These are phyloP conservation scores for Ramaria sp. DNA, from an alignment of 768 basidiomycete species.

Conservation along the genomic window DNA sequence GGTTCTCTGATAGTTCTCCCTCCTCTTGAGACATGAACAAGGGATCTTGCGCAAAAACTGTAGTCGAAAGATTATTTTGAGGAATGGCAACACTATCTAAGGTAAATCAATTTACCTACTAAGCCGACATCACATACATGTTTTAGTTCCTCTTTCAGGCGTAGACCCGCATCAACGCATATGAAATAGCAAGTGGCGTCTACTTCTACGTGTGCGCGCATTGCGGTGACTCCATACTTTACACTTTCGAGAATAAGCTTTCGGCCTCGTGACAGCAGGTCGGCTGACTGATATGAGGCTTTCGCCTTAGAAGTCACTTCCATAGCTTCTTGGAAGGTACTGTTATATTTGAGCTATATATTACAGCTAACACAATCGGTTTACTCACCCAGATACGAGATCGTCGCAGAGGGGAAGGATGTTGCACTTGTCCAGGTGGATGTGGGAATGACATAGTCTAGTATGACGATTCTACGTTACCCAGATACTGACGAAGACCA, in stretches of 20 bases:
- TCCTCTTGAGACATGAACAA: slow-evolving; percentile 31
- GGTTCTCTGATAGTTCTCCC: slow-evolving; percentile 33
- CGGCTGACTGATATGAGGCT: slow-evolving; percentile 34
- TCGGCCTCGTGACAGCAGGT: slow-evolving; percentile 41
- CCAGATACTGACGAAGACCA: slow-evolving; percentile 12
- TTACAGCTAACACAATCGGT: background rate
- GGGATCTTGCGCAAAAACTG: slow-evolving; percentile 56
- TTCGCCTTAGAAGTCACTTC: slow-evolving; percentile 42
- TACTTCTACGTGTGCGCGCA: slow-evolving; percentile 61
- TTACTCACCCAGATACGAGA: slow-evolving; percentile 40
- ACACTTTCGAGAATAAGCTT: slow-evolving; percentile 48
- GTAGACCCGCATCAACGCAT: slow-evolving; percentile 44
- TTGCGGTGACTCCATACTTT: slow-evolving; percentile 50
- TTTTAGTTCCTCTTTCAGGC: slow-evolving; percentile 34
- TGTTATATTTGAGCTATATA: slow-evolving; percentile 14
- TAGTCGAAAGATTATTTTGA: background rate
- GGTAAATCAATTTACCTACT: slow-evolving; percentile 29
- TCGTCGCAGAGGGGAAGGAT: slow-evolving; percentile 45
- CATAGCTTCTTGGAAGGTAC: slow-evolving; percentile 48
- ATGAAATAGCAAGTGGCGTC: slow-evolving; percentile 40
- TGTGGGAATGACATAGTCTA: slow-evolving; percentile 49
- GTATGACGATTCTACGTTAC: no score
- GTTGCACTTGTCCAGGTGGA: slow-evolving; percentile 63
- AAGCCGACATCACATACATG: slow-evolving; percentile 46
- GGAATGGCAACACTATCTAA: background rate